These are phyloP conservation scores for Trichocladium antarcticum DNA, from an alignment of 495 filamentous ascomycete species.

Conservation along the genomic window DNA sequence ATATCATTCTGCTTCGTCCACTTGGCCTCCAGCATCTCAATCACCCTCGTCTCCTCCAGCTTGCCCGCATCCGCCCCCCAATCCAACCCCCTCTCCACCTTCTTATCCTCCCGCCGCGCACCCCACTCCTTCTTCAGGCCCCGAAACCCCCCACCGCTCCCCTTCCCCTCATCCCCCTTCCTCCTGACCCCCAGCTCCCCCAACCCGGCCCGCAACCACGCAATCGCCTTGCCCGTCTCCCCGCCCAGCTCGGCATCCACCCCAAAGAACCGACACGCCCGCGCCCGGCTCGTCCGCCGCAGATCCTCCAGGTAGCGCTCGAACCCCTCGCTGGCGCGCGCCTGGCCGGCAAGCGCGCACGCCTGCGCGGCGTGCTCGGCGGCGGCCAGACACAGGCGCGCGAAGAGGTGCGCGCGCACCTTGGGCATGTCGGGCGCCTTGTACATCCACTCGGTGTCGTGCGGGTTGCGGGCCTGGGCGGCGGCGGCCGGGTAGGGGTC, in stretches of 20 bases:
- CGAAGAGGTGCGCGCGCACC: slow-evolving; percentile 77
- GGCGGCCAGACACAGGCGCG: slow-evolving; percentile 72
- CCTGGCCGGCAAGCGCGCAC: slow-evolving; percentile 32
- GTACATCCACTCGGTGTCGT: slow-evolving; percentile 88
- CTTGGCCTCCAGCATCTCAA: slow-evolving; percentile 77
- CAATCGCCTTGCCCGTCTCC: slow-evolving; percentile 69
- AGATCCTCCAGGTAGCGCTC: slow-evolving; percentile 64
- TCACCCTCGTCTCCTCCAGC: slow-evolving; percentile 71
- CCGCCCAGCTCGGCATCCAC: slow-evolving; percentile 77
- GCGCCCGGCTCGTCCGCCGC: slow-evolving; percentile 58
- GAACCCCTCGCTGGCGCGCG: slow-evolving; percentile 51
- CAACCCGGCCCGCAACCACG: slow-evolving; percentile 66
- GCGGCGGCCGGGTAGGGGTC: slow-evolving; percentile 79
- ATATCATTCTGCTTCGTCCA: slow-evolving; percentile 92
- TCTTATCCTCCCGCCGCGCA: slow-evolving; percentile 56
- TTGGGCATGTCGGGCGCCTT: slow-evolving; percentile 74
- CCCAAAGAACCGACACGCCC: slow-evolving; percentile 80
- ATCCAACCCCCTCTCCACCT: slow-evolving; percentile 54
- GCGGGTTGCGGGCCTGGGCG: slow-evolving; percentile 61
- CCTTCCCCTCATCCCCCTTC: slow-evolving; percentile 13
- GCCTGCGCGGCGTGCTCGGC: slow-evolving; percentile 56
- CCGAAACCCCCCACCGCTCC: slow-evolving; percentile 37
- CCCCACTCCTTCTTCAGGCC: slow-evolving; percentile 61
- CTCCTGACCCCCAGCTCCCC: slow-evolving; percentile 53
- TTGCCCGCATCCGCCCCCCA: slow-evolving; percentile 78